Percentiles rank a stretch among this genome's conserved stretches.
Conservation (phyloP, 768 basidiomycete genomes). For the Trametes cubensis region DNA sequence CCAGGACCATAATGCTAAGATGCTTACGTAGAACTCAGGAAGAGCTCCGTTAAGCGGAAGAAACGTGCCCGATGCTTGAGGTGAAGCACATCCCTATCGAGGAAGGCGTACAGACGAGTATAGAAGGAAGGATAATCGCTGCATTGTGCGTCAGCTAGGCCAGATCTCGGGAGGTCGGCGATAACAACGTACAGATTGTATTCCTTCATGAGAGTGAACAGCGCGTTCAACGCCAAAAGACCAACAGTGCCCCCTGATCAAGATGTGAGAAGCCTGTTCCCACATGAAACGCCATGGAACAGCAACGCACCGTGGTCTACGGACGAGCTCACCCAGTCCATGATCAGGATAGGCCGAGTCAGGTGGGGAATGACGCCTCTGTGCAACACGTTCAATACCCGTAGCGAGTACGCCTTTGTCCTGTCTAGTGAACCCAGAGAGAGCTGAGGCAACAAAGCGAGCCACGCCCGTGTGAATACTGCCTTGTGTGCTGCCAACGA, state of each 20-base stretch:
- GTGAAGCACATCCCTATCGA: constrained; percentile 87
- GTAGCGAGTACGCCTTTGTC: constrained; percentile 48
- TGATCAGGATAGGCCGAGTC: constrained; percentile 74
- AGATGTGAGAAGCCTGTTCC: background rate
- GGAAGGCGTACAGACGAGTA: constrained; percentile 84
- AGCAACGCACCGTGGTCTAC: constrained; percentile 71
- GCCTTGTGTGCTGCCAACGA: constrained; percentile 76
- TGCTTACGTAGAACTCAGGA: constrained; percentile 86
- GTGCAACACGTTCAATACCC: constrained; percentile 80
- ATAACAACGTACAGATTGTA: constrained; percentile 79
- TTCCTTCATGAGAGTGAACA: constrained; percentile 88
- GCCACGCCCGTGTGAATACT: constrained; percentile 83
- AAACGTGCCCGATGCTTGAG: constrained; percentile 92
- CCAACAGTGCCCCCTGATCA: constrained; percentile 77
- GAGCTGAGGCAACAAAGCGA: constrained; percentile 66
- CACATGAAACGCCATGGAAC: background rate
- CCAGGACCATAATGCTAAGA: constrained; percentile 18
- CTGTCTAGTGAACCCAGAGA: constrained; percentile 39
- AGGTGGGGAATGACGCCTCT: constrained; percentile 81
- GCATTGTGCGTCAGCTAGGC: constrained; percentile 14
- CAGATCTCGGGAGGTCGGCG: background rate
- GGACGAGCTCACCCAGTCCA: constrained; percentile 89
- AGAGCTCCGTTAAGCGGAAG: constrained; percentile 89
- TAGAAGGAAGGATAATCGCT: constrained; percentile 98
- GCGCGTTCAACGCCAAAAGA: constrained; percentile 85